Evolutionary conservation across 2,329 filamentous ascomycete species (phyloP).

Genomic region (Fusarium udum): DNA sequence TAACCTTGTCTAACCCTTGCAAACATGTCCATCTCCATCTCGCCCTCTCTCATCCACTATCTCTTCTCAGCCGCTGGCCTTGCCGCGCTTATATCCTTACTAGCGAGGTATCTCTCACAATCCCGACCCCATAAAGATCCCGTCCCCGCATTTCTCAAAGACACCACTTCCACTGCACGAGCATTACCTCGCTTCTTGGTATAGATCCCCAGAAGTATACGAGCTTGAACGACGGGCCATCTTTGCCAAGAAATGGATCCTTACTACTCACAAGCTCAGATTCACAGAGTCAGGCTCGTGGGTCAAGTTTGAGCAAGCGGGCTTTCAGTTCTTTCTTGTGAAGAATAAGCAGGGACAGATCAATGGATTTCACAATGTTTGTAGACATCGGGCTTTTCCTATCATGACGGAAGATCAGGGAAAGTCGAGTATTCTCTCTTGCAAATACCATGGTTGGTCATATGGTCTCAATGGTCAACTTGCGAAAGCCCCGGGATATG

Average conservation of each 20-base stretch:
- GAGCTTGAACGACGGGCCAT: conserved; percentile 64
- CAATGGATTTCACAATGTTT: conserved; percentile 69
- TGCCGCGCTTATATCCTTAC: conserved; percentile 42
- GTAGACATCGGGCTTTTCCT: conserved; percentile 67
- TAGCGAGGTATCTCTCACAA: conserved; percentile 37
- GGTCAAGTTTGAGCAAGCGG: conserved; percentile 62
- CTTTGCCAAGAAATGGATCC: conserved; percentile 65
- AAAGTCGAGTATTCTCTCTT: conserved; percentile 62
- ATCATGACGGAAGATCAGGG: conserved; percentile 61
- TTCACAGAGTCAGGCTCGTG: conserved; percentile 63
- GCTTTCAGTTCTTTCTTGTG: conserved; percentile 63
- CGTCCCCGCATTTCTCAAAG: not conserved
- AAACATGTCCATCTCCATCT: not conserved
- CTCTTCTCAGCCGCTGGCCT: conserved; percentile 36
- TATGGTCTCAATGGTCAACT: conserved; percentile 66
- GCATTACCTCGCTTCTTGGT: conserved; percentile 62
- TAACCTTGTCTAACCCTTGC: not conserved
- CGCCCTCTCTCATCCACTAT: not conserved
- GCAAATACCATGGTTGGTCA: conserved; percentile 70
- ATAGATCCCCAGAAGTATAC: conserved; percentile 59
- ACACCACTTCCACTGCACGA: conserved; percentile 20
- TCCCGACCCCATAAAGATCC: not conserved
- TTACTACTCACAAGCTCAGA: conserved; percentile 62
- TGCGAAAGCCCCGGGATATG: conserved; percentile 67
- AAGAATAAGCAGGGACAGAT: conserved; percentile 60